These are phyloP conservation scores for Fusarium avenaceum DNA, from an alignment of 2,329 filamentous ascomycete genomes.

Conservation along the genomic window DNA sequence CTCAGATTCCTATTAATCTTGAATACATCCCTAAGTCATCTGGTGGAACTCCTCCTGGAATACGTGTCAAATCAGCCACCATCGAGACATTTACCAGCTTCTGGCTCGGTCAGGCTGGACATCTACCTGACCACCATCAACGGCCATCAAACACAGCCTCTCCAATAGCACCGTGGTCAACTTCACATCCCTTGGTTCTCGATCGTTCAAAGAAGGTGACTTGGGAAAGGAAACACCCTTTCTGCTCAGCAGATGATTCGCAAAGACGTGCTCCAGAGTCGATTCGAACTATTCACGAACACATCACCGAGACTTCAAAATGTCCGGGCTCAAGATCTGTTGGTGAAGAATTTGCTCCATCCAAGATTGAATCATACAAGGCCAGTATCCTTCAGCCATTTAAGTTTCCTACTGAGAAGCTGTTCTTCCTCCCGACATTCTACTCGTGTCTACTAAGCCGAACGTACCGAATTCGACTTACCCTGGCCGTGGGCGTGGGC, in stretches of 20 bases:
- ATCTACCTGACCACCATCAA: slow-evolving; percentile 11
- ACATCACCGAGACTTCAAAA: neutral
- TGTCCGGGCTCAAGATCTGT: too few species aligned
- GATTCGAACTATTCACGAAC: fast-evolving
- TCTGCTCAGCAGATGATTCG: fast-evolving
- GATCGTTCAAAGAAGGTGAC: fast-evolving
- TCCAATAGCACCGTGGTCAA: slow-evolving; percentile 5
- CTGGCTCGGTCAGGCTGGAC: neutral
- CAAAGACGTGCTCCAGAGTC: neutral
- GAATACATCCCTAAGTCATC: neutral
- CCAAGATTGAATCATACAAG: neutral
- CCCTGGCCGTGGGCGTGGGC: neutral
- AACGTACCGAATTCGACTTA: slow-evolving; percentile 2
- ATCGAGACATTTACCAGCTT: slow-evolving; percentile 10
- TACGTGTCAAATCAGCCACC: neutral
- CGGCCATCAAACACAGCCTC: neutral
- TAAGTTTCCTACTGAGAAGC: neutral
- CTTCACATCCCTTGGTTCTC: neutral
- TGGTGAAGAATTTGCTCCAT: neutral
- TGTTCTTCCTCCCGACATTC: slow-evolving; percentile 4
- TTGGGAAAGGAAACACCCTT: neutral
- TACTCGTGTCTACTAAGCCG: slow-evolving; percentile 19
- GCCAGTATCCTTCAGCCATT: slow-evolving; percentile 5
- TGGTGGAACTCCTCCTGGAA: fast-evolving
- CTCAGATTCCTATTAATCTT: neutral